Evolutionary conservation across 768 basidiomycete genomes (phyloP).

Genomic region (Porphyrellus cyaneotinctus): DNA sequence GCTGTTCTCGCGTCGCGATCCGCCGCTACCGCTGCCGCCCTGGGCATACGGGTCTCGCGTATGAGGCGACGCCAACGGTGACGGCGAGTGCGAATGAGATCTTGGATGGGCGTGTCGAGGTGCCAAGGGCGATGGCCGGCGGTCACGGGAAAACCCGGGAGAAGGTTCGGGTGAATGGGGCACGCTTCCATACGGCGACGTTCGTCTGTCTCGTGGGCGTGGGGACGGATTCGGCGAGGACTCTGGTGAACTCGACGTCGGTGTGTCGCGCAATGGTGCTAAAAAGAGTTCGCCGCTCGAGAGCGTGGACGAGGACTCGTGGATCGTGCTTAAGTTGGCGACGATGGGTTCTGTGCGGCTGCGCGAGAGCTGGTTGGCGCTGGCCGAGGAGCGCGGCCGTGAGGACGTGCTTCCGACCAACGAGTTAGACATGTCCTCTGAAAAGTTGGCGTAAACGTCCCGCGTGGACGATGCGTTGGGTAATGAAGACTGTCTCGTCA

Average conservation of each 20-base stretch:
- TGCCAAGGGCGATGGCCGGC: slow-evolving; percentile 21
- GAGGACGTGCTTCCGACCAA: slow-evolving; percentile 19
- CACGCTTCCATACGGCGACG: slow-evolving; percentile 19
- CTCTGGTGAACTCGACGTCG: slow-evolving; percentile 11
- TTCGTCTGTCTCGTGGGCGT: slow-evolving; percentile 20
- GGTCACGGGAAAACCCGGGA: slow-evolving; percentile 24
- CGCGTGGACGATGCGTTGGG: slow-evolving; percentile 19
- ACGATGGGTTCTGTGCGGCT: slow-evolving; percentile 31
- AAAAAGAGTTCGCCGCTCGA: slow-evolving; percentile 28
- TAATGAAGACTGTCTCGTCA: slow-evolving; percentile 25
- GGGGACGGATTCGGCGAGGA: slow-evolving; percentile 30
- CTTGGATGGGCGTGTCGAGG: slow-evolving; percentile 3
- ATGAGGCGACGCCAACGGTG: slow-evolving; percentile 14
- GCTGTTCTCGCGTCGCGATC: slow-evolving; percentile 15
- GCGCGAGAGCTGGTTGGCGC: slow-evolving; percentile 15
- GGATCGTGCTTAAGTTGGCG: slow-evolving; percentile 26
- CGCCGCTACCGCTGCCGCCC: background rate
- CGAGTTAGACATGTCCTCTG: slow-evolving; percentile 26
- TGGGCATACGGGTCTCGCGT: slow-evolving; percentile 9
- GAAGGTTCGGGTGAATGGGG: slow-evolving; percentile 26
- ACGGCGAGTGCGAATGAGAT: slow-evolving; percentile 12
- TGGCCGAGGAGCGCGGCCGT: slow-evolving; percentile 9
- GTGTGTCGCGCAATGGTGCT: slow-evolving; percentile 19
- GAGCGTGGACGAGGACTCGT: slow-evolving; percentile 17
- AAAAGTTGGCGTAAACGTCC: slow-evolving; percentile 20